Evolutionary conservation across 2,329 filamentous ascomycete species (phyloP), one percentile per base, ranked within the genome.

Genomic region (Herpotrichia juniperi): DNA sequence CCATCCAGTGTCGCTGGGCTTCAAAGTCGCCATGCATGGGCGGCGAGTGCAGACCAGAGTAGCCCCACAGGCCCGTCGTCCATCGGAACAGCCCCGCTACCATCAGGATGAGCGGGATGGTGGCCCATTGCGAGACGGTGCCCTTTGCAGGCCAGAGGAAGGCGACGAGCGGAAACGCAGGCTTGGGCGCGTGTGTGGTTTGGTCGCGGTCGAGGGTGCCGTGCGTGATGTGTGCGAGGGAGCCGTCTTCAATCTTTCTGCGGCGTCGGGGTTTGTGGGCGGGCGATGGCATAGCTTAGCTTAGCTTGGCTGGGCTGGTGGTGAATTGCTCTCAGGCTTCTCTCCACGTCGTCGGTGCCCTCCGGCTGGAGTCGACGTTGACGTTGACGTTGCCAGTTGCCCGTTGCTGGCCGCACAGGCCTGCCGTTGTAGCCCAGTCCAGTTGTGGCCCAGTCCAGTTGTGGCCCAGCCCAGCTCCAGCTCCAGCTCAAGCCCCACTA

Each of bases 1-100:
- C 94, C 93, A 99, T 96, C 94, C 94, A 99, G 75, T 99, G 94
- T 64, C 94, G 81, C 74, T 99, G 94, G 3, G 96, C 94, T 78
- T 99, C 94, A 76, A 96, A 99, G 75, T 99, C 94, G 60, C 94
- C 94, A 69, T 93, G 90, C 86, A 97, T 92, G 5, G 94, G 94
- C 30, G 93, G 93, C 54, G 84, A 85, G 53, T 88, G 80, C 67
- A 88, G 90, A 50, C 93, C 94, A 64, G 94, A 99, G 74, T 97
- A 97, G 51, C 91, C 91, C 91, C 94, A 97, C 37, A 97, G 80
- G 24, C 92, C 89, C 42, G 91, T 89, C 26, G 90, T 88, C 94
- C 94, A 97, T 64, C 94, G 83, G 71, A 97, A 97, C 42, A 99
- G 82, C 17, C 92, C 93, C n/a, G 86, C 91, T 1, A 83, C 84